Conservation (phyloP, 441 rosid genomes). For the Theobroma grandiflorum region DNA sequence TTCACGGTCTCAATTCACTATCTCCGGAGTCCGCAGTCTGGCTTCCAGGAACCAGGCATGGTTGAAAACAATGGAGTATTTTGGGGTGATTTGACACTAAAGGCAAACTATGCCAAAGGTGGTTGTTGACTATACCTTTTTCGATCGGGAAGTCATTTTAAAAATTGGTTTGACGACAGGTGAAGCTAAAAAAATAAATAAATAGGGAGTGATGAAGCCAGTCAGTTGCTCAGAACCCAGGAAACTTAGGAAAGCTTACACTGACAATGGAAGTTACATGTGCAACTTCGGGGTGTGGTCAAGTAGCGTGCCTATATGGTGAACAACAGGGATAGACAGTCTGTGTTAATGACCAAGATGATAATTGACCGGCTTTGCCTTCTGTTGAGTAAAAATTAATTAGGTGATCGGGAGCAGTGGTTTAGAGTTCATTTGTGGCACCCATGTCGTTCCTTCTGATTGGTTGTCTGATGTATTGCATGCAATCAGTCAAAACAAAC, state of each 20-base stretch:
- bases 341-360: too few species aligned
- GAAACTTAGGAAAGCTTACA: background rate
- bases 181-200: background rate
- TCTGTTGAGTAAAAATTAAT: too few species aligned
- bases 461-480: background rate
- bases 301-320: background rate
- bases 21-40: conserved; percentile 2
- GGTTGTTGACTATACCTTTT: too few species aligned
- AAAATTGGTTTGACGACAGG: background rate
- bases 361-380: too few species aligned
- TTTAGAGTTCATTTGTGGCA: too few species aligned
- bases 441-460: background rate
- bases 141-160: too few species aligned
- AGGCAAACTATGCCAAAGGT: background rate
- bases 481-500: background rate
- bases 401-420: too few species aligned
- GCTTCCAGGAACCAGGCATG: conserved; percentile 11
- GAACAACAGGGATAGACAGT: background rate
- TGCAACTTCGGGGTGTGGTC: background rate
- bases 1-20: background rate
- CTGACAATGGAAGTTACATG: conserved; percentile 1
- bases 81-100: background rate
- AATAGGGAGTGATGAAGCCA: background rate
- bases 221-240: background rate
- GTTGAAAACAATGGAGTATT: background rate